Conservation (phyloP, 2,329 filamentous ascomycete species). For the Dactylonectria macrodidyma region DNA sequence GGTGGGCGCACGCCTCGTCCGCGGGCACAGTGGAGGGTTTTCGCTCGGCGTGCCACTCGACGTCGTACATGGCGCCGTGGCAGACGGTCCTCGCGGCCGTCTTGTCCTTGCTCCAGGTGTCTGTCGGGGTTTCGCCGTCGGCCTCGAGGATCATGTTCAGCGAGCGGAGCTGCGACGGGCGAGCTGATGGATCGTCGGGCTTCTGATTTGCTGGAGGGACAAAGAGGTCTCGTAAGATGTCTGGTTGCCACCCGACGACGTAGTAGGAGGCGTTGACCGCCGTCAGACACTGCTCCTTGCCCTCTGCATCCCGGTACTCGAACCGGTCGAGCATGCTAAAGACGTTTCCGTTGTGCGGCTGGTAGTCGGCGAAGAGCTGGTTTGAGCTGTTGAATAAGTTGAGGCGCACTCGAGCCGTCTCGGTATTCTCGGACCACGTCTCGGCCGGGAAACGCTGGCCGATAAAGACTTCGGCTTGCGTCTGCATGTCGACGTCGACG, state of each 20-base stretch:
- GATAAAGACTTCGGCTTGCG: constrained; percentile 61
- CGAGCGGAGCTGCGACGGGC: constrained; percentile 23
- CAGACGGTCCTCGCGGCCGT: neutral
- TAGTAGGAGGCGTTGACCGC: constrained; percentile 55
- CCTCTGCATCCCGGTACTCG: constrained; percentile 40
- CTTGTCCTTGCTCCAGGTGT: neutral
- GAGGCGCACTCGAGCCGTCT: constrained; percentile 19
- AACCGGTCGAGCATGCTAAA: constrained; percentile 60
- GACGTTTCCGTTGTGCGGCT: constrained; percentile 58
- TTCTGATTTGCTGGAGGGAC: neutral
- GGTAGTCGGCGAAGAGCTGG: constrained; percentile 59
- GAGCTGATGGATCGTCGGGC: neutral
- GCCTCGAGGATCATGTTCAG: constrained; percentile 31
- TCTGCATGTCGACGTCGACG: constrained; percentile 40
- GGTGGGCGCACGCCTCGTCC: neutral
- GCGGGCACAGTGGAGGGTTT: neutral
- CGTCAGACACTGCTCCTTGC: constrained; percentile 38
- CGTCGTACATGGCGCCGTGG: constrained; percentile 17
- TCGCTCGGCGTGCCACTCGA: neutral
- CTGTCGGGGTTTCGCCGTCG: neutral
- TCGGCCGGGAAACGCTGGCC: constrained; percentile 47
- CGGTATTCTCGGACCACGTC: constrained; percentile 28
- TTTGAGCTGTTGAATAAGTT: constrained; percentile 46
- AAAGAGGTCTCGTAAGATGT: constrained; percentile 25
- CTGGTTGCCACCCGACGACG: constrained; percentile 58